phyloP scores from a whole-genome alignment of 208 protist genomes.

The Spongospora subterranea region DNA sequence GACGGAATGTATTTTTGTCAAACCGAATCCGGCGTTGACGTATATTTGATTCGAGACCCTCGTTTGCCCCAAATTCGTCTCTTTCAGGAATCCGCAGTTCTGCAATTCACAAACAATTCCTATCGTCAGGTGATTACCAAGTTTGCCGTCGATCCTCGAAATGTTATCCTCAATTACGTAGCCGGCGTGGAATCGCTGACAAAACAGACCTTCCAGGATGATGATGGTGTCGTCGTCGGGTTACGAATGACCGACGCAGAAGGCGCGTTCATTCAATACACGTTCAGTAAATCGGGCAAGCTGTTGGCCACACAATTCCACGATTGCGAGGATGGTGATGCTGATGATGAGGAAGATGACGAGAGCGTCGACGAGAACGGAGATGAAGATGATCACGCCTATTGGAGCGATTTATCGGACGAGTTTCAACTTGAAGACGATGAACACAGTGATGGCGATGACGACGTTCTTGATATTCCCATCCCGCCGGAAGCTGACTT shows the following conservation, averaged over 20 bases:
- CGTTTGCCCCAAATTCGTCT: not conserved
- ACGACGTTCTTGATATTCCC: too few relatives aligned
- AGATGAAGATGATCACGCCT: not conserved
- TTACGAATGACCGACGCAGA: not conserved
- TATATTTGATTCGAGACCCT: not conserved
- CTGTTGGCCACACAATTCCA: not conserved
- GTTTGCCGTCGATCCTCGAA: not conserved
- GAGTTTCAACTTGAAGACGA: too few relatives aligned
- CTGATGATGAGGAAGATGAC: slow-evolving; percentile 10
- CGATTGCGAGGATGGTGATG: not conserved
- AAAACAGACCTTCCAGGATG: not conserved
- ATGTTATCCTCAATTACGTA: not conserved
- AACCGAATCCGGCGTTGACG: not conserved
- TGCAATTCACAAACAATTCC: slow-evolving; percentile 22
- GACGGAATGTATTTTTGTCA: slow-evolving; percentile 23
- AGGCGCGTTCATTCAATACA: not conserved
- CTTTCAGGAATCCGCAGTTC: not conserved
- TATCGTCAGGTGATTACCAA: slow-evolving; percentile 37
- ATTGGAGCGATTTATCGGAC: not conserved
- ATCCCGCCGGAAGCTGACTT: too few relatives aligned
- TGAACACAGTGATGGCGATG: too few relatives aligned
- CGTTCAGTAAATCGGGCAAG: not conserved
- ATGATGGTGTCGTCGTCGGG: slow-evolving; percentile 20
- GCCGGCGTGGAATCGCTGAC: not conserved
- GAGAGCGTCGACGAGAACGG: not conserved